These are phyloP conservation scores for Spencermartinsiella ligniputridi DNA, from an alignment of 1,139 yeast species.

Conservation along the genomic window DNA sequence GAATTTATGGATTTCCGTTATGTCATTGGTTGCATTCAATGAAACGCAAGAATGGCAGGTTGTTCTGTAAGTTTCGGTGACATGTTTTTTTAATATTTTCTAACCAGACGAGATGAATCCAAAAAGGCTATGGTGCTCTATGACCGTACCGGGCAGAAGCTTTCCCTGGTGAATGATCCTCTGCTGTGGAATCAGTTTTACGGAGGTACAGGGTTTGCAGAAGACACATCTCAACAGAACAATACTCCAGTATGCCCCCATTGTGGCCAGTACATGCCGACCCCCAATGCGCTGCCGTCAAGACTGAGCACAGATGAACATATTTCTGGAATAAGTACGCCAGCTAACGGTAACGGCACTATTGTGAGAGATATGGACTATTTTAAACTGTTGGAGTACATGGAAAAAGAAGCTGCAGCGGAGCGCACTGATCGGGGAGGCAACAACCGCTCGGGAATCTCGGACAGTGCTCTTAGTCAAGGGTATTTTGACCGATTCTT, in stretches of 20 bases:
- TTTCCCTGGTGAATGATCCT: conserved; percentile 30
- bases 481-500: conserved; percentile 47
- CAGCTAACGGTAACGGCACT: conserved; percentile 2
- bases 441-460: conserved; percentile 9
- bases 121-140: conserved; percentile 32
- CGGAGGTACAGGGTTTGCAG: conserved; percentile 8
- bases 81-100: neutral
- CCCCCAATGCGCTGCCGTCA: neutral
- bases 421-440: neutral
- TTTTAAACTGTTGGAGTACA: conserved; percentile 27
- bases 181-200: conserved; percentile 2
- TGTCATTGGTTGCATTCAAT: conserved; percentile 32
- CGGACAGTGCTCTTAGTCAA: conserved; percentile 13
- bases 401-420: neutral
- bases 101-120: conserved; percentile 27
- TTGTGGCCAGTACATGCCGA: conserved; percentile 25
- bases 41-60: conserved; percentile 27
- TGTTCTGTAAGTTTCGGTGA: conserved; percentile 28
- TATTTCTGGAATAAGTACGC: conserved; percentile 1
- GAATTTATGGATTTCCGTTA: too few relatives aligned
- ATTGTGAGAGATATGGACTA: conserved; percentile 25
- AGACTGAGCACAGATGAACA: conserved; percentile 9
- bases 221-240: neutral
- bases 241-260: conserved; percentile 18
- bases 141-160: conserved; percentile 27